These are phyloP conservation scores for Senecio squalidus DNA, from an alignment of 140 eudicot species.

Conservation along the genomic window DNA sequence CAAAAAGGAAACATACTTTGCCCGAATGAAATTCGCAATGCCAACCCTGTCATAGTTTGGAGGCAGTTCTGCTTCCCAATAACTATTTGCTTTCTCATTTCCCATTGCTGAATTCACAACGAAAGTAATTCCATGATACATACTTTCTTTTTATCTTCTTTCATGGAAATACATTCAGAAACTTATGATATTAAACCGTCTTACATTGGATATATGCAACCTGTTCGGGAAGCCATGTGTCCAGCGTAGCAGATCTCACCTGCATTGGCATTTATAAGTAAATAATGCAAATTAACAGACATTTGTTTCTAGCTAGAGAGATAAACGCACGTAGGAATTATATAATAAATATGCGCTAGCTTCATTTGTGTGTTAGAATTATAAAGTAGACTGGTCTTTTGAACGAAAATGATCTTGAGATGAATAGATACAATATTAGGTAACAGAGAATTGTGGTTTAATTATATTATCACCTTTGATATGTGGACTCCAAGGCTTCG, in stretches of 20 bases:
- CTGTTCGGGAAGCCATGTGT: slow-evolving; percentile 99
- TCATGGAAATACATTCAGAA: slow-evolving; percentile 1
- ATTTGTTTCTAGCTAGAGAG: background rate
- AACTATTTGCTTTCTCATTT: slow-evolving; percentile 56
- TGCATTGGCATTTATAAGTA: slow-evolving; percentile 26
- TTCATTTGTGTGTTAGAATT: too few species aligned
- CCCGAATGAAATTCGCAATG: slow-evolving; percentile 50
- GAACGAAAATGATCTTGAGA: too few species aligned
- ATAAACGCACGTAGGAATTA: too few species aligned
- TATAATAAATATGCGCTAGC: too few species aligned
- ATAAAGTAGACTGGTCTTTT: too few species aligned
- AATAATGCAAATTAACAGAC: background rate
- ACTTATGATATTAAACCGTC: slow-evolving; percentile 16
- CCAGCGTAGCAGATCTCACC: slow-evolving; percentile 98
- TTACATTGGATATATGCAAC: slow-evolving; percentile 88
- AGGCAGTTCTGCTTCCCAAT: slow-evolving; percentile 85
- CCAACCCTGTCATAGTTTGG: slow-evolving; percentile 44
- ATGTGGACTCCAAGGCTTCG: slow-evolving; percentile 95
- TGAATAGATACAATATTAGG: background rate
- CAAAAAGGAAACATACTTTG: slow-evolving; percentile 43
- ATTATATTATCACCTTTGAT: slow-evolving; percentile 53
- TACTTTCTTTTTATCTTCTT: background rate
- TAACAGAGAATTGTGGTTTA: background rate
- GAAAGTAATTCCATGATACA: background rate
- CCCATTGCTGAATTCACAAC: slow-evolving; percentile 46